Base-by-base conservation (phyloP, 2,329 filamentous ascomycete species). In the Didymella pinodella region DNA sequence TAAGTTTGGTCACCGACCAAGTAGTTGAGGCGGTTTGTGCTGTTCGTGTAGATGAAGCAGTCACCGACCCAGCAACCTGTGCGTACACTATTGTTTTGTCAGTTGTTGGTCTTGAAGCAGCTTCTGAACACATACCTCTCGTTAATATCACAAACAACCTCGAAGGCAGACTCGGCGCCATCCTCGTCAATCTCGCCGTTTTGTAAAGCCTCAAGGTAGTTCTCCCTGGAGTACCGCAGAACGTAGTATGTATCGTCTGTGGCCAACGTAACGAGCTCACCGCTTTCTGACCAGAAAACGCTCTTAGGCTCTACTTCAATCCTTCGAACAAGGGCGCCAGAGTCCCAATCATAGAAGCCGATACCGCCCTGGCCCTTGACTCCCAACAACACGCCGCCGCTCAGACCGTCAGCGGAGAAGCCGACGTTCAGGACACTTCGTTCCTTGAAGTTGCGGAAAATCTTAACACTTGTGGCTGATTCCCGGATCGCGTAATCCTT, bases 41-140 rank as follows among this genome's bases (percentile, higher is more conserved):
- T 91, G 84, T 96, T 98, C 54, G 95, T 97, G 85, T 98, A 99
- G 77, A 98, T 93, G 84, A 99, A 97, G 82, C 94, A 97, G 81
- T 99, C 95, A 63, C 95, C 95, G 57, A 99, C 91, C 95, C 95
- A 99, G 81, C 96, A 91, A 68, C 94, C 95, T 20, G 94, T 97
- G 65, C 92, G 90, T 50, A 98, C 93, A 64, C 89, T 92, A 62
- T 54, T 20, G 32, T 16, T 28, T 45, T 32, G 59, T 57, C 68
- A 71, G 68, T 28, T 47, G 2, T 18, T 20, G 2, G 3, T 0
- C 10, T 7, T 26, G 3, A 10, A 2, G 5, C 8, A 16, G 11
- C 7, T 16, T 16, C 11, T 69, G 76, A 60, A 22, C n/a, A 52
- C 83, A 73, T 79, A 90, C 88, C 86, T 91, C 80, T 98, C 95